Conservation (phyloP, 352 stramenopile species). For the Phytophthora hybrid region DNA sequence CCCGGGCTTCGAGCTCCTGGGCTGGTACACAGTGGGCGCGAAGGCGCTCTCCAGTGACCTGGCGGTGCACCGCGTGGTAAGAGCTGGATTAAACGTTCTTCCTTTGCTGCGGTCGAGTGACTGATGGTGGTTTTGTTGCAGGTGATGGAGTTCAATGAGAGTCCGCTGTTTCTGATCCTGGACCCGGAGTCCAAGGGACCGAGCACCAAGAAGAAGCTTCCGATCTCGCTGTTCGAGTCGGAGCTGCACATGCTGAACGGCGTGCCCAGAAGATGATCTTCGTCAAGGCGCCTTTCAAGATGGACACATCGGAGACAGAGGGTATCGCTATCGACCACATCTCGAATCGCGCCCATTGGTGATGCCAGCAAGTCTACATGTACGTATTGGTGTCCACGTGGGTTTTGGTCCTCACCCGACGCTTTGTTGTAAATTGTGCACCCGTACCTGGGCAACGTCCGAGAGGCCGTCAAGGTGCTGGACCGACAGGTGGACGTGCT, state of each 20-base stretch:
- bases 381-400: constrained; percentile 39
- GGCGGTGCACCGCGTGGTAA: constrained; percentile 76
- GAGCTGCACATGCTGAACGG: constrained; percentile 88
- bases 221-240: constrained; percentile 86
- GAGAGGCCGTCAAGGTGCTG: constrained; percentile 88
- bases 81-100: background rate
- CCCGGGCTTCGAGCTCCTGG: constrained; percentile 87
- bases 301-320: constrained; percentile 89
- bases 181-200: constrained; percentile 67
- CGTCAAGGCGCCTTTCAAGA: constrained; percentile 88
- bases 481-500: constrained; percentile 83
- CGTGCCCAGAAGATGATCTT: constrained; percentile 91
- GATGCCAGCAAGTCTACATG: constrained; percentile 77
- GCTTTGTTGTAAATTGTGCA: constrained; percentile 46
- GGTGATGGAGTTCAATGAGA: constrained; percentile 91
- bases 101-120: background rate
- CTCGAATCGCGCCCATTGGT: constrained; percentile 80
- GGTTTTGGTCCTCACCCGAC: constrained; percentile 10
- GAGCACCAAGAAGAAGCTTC: constrained; percentile 89
- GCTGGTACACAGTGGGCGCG: constrained; percentile 88
- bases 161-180: constrained; percentile 82
- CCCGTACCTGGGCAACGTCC: constrained; percentile 79
- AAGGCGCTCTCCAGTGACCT: constrained; percentile 80
- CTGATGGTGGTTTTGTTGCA: constrained; percentile 28
- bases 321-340: constrained; percentile 91